Conservation (phyloP, 2,329 filamentous ascomycete species). For the Coniella vitis region DNA sequence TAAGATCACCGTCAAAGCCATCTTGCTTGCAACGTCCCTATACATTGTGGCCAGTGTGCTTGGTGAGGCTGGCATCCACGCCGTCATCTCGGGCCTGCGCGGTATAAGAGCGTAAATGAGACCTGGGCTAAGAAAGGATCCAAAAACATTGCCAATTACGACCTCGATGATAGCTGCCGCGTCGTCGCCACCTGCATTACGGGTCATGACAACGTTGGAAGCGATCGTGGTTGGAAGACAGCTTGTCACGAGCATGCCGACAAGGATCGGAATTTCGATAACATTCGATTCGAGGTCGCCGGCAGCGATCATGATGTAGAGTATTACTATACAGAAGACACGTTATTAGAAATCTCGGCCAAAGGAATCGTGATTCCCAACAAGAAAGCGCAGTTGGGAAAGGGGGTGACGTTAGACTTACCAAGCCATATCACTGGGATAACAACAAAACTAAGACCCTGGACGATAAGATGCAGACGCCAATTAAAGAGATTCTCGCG, state of each 20-base stretch:
- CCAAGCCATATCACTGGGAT: constrained; percentile 57
- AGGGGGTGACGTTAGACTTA: constrained; percentile 21
- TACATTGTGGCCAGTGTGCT: constrained; percentile 56
- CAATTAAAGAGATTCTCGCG: constrained; percentile 56
- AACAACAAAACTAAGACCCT: constrained; percentile 59
- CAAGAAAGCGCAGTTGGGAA: background rate
- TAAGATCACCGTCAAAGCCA: constrained; percentile 60
- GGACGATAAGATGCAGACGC: constrained; percentile 61
- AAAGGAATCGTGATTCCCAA: no score
- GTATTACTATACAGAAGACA: constrained; percentile 27
- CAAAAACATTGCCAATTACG: constrained; percentile 61
- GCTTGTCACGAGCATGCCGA: constrained; percentile 61
- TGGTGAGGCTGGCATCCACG: constrained; percentile 47
- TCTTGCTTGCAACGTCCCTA: constrained; percentile 57
- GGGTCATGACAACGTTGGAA: constrained; percentile 69
- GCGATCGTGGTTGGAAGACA: constrained; percentile 67
- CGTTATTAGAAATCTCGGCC: constrained; percentile 19
- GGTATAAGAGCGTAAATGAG: constrained; percentile 57
- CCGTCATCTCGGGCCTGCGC: constrained; percentile 39
- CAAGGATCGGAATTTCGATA: constrained; percentile 58
- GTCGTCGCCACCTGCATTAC: constrained; percentile 60
- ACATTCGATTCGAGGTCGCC: constrained; percentile 42
- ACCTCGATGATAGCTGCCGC: constrained; percentile 61
- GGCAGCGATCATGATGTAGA: constrained; percentile 41
- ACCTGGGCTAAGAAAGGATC: constrained; percentile 60